Evolutionary conservation across 768 basidiomycete species (phyloP), one percentile per base, ranked within the genome.

Genomic region (Phaffia tasmanica): DNA sequence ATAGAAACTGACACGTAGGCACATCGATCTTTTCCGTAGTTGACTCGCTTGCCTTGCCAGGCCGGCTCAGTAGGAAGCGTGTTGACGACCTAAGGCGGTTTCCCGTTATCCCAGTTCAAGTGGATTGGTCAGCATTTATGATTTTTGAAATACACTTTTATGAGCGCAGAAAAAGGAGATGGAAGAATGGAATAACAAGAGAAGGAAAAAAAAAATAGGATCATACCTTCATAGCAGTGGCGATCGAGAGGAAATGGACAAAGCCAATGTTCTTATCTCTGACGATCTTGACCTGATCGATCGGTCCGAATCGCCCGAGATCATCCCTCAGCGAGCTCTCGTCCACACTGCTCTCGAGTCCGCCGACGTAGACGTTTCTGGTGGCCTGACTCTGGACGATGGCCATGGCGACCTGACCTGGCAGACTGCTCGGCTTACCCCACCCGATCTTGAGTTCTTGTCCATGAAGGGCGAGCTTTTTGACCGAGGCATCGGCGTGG

Each of bases 201-300:
- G 25, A 42, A 32, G 11, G 16, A 53, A 6, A 27, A 35, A 21
- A 25, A 57, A 15, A 53, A 7, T 8, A 9, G 30, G 27, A 23
- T 77, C 81, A 11, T 63, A 90, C 90, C 87, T 98, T 97, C 71
- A 88, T 93, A 19, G 95, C 95, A 51, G 89, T 84, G 25, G 87
- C 83, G 75, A 99, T 95, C 76, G 88, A 90, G 73, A 99, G 80
- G 80, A 98, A 98, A 78, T 99, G 95, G 23, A 99, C 92, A 75
- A 99, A 99, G 2, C 93, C 95, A 66, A 98, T 98, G 74, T 95
- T 95, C 82, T 97, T 97, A 80, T 99, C 95, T 69, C 94, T 80
- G 61, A 98, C 95, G 74, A 99, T 97, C 83, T 99, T 99, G 75
- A 99, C 93, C 76, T 98, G 94, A 78, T 99, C 95, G 72, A 99